phyloP scores from a whole-genome alignment of 306 rosid genomes.

The Carpinus fangiana region DNA sequence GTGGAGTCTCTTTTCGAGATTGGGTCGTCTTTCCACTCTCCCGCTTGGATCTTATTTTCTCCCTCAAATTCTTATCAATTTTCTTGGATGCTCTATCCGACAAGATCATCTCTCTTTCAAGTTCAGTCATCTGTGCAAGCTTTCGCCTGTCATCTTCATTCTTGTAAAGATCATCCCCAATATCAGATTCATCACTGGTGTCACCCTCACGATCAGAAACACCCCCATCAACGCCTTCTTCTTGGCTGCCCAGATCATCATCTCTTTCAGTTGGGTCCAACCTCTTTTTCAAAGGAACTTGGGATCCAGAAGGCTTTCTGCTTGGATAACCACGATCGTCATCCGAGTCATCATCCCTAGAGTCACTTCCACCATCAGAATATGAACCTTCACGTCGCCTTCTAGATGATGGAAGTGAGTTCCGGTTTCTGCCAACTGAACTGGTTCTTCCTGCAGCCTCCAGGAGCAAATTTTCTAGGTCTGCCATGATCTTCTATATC shows the following conservation, averaged over 20 bases:
- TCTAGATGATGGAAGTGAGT: constrained; percentile 55
- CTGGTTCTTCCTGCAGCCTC: constrained; percentile 97
- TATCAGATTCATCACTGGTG: constrained; percentile 68
- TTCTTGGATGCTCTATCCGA: constrained; percentile 85
- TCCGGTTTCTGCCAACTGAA: constrained; percentile 57
- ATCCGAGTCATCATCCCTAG: constrained; percentile 73
- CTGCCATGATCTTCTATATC: constrained; percentile 58
- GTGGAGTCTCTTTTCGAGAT: constrained; percentile 60
- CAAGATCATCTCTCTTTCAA: constrained; percentile 93
- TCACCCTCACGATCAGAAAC: constrained; percentile 52
- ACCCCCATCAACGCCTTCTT: constrained; percentile 62
- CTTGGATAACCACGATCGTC: constrained; percentile 53
- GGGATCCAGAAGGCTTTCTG: constrained; percentile 59
- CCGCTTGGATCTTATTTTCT: constrained; percentile 66
- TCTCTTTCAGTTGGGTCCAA: constrained; percentile 66
- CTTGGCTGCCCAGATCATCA: constrained; percentile 79
- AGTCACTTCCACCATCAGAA: constrained; percentile 84
- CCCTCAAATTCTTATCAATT: constrained; percentile 70
- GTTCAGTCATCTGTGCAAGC: constrained; percentile 92
- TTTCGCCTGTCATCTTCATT: constrained; percentile 73
- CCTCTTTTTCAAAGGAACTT: constrained; percentile 86
- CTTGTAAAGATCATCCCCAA: constrained; percentile 91
- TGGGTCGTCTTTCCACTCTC: constrained; percentile 60
- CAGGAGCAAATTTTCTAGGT: constrained; percentile 73
- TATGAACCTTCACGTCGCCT: constrained; percentile 66